Base-by-base conservation (phyloP, 2,329 filamentous ascomycete species). In the Paraphoma sp. region DNA sequence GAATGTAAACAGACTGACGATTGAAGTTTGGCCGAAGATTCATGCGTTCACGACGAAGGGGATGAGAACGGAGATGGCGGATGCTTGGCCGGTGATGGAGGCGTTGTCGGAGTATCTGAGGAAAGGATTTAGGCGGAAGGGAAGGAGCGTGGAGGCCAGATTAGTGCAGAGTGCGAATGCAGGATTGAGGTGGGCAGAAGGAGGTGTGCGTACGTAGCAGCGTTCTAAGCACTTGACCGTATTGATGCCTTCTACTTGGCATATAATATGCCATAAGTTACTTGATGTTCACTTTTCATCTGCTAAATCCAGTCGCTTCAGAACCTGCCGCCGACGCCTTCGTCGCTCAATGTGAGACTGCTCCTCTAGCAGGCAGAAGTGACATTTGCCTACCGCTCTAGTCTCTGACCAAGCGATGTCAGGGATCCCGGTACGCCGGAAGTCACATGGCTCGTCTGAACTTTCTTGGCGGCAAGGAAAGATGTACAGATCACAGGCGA, bases 11-110 rank as follows among this genome's bases (percentile, higher is more conserved):
- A 44, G 12, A 14, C n/a, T 59, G 29, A 50, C 28, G 18, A 45
- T 56, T 30, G 50, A 56, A 16, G 36, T 51, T 6, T 59, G 56
- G 49, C 49, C 56, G 14, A 48, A 40, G 45, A 46, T 42, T 16
- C 36, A 43, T n/a, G 40, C 1, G 17, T 43, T n/a, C 7, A 51
- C 48, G 30, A 36, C 14, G 14, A 12, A 3, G 9, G 17, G 52
- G n/a, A 36, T 53, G 18, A 17, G 42, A 31, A 29, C 36, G 18
- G 42, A 46, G 12, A 14, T 52, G 30, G 48, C 54, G 11, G 33
- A 55, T 31, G 51, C 40, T 31, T 31, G 47, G 17, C 48, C 56
- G 30, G 28, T 48, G 30, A 45, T 58, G 10, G 31, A 46, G 38
- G 14, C 30, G 31, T 28, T 54, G 40, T 47, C 41, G 38, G 12